Conservation (phyloP, 306 rosid genomes). For the Morella rubra region DNA sequence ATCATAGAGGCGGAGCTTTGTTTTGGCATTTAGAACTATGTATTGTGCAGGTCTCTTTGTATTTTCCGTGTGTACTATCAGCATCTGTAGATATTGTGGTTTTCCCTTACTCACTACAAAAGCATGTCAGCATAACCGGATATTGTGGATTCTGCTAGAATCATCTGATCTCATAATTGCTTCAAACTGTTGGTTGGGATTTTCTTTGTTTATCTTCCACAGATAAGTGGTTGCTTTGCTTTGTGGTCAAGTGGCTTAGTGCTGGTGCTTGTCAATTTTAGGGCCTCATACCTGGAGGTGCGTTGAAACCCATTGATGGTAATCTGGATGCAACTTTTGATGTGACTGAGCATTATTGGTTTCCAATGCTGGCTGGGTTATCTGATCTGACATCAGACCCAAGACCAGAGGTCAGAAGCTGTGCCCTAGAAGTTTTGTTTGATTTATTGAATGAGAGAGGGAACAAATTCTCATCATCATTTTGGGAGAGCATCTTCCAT, state of each 20-base stretch:
- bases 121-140: neutral
- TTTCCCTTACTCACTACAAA: neutral
- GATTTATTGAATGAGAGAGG: slow-evolving; percentile 99
- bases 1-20: neutral
- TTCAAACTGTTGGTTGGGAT: slow-evolving; percentile 12
- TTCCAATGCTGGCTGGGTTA: slow-evolving; percentile 99
- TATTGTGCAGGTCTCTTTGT: neutral
- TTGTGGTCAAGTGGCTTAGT: slow-evolving; percentile 1
- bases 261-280: slow-evolving; percentile 37
- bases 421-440: slow-evolving; percentile 97
- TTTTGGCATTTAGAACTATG: neutral
- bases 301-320: slow-evolving; percentile 77
- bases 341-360: slow-evolving; percentile 97
- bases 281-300: slow-evolving; percentile 99
- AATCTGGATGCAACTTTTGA: slow-evolving; percentile 58
- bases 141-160: neutral
- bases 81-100: neutral
- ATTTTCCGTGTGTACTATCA: neutral
- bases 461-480: slow-evolving; percentile 78
- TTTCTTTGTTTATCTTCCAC: slow-evolving; percentile 2
- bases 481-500: slow-evolving; percentile 98
- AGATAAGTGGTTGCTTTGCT: slow-evolving; percentile 3
- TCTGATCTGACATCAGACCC: slow-evolving; percentile 96
- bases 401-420: slow-evolving; percentile 96
- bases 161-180: neutral